Evolutionary conservation across 176 grass and related monocot species (phyloP), one percentile per base, ranked within the genome.

Genomic region (Pontederia paniculata): DNA sequence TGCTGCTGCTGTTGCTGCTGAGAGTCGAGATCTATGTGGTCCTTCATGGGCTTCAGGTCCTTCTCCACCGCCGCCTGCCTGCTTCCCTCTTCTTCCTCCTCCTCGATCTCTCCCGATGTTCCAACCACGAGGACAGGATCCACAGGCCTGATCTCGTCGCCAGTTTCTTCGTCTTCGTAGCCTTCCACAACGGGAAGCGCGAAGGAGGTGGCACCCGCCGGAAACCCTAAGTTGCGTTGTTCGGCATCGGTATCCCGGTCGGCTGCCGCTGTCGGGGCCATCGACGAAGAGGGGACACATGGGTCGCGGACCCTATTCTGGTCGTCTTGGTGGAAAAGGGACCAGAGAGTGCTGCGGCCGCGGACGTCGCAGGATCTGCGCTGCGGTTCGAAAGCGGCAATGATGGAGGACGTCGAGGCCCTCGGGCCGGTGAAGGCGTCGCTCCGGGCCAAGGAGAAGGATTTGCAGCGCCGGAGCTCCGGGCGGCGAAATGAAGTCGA

Each of bases 321-420:
- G 74, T 89, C 90, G 52, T 95, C 90, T 85, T 83, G 81, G 68
- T 95, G 76, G 74, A 95, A 95, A 42, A 95, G 70, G 44, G 90
- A 80, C 79, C 79, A 95, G 54, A 95, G 76, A n/a, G 85, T 95
- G 48, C 80, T 89, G n/a, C 90, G 82, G 18, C 82, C 90, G 1
- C 78, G 76, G 52, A 95, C 79, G 44, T 95, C 90, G 55, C 90
- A 95, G 43, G 90, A 95, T 9, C 60, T 80, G 17, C 85, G 79
- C 65, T 95, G 90, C 21, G 90, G 90, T 66, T 95, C 90, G 17
- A 86, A 84, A 0, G 58, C 62, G 18, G 77, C 57, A 22, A 46
- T 69, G 9, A 37, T 67, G 0, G 45, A 57, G 0, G 73, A 52
- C 9, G 44, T 68, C 0, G 64, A 31, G 17, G 54, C 55, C 16